Conservation (phyloP, 306 rosid genomes). For the Glycyrrhiza uralensis region DNA sequence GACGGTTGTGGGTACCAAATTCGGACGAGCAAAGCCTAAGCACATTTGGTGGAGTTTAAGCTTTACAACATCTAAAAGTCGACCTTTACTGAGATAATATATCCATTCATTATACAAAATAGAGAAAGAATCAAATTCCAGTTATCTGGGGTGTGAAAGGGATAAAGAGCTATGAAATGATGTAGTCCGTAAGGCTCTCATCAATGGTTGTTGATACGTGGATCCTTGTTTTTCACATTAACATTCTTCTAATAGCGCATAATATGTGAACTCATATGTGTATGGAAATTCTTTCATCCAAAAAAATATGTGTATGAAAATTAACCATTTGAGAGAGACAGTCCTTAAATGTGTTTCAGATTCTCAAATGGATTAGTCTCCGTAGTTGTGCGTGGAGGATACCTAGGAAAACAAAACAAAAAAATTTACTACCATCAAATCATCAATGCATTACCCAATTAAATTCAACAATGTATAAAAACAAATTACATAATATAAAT, state of each 20-base stretch:
- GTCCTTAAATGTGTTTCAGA: no score
- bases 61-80: conserved; percentile 22
- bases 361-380: no score
- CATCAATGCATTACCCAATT: no score
- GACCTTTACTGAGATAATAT: conserved; percentile 7
- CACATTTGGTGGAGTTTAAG: conserved; percentile 26
- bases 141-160: conserved; percentile 17
- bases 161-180: neutral
- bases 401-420: no score
- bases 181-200: neutral
- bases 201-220: neutral
- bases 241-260: neutral
- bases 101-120: neutral
- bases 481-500: no score
- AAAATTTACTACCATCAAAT: no score
- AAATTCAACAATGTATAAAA: no score
- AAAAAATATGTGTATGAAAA: no score
- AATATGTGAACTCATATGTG: no score
- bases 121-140: conserved; percentile 34
- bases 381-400: no score
- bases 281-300: no score
- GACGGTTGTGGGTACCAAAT: conserved; percentile 39
- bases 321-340: no score
- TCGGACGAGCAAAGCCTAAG: conserved; percentile 27
- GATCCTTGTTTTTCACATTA: conserved; percentile 4